A percentile compares a stretch with the other conserved stretches of the same genome.
These are phyloP conservation scores for Xylariales sp. DNA, from an alignment of 2,329 filamentous ascomycete species.

Conservation along the genomic window DNA sequence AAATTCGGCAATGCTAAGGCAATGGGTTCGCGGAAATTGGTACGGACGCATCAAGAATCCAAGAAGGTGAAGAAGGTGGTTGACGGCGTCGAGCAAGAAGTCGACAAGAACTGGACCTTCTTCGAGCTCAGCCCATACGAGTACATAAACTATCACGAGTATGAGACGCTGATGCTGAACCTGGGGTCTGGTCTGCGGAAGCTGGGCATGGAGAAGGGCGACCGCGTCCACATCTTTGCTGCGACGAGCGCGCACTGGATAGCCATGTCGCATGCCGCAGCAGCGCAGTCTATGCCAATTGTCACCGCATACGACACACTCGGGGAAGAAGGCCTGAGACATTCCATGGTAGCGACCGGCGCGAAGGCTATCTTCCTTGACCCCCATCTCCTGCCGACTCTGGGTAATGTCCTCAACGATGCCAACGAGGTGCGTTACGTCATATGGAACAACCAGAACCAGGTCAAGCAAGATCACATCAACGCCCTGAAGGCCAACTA, in stretches of 20 bases:
- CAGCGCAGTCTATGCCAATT: constrained; percentile 74
- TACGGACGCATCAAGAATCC: constrained; percentile 74
- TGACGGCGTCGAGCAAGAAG: constrained; percentile 71
- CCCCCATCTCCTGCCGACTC: constrained; percentile 60
- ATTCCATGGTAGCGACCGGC: constrained; percentile 66
- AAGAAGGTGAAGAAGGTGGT: constrained; percentile 89
- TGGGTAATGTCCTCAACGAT: constrained; percentile 48
- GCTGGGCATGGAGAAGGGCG: constrained; percentile 63
- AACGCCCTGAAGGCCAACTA: constrained; percentile 46
- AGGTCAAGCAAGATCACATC: constrained; percentile 45
- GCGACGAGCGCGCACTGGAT: constrained; percentile 60
- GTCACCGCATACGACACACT: constrained; percentile 76
- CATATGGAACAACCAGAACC: constrained; percentile 51
- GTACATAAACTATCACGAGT: constrained; percentile 74
- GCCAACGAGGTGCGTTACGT: constrained; percentile 46
- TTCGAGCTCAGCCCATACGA: constrained; percentile 78
- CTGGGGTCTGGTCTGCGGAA: constrained; percentile 68
- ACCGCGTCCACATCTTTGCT: constrained; percentile 75
- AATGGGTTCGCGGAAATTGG: constrained; percentile 65
- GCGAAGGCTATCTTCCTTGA: constrained; percentile 72
- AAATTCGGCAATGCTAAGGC: constrained; percentile 62
- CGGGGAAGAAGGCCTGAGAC: constrained; percentile 65
- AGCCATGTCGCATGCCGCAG: constrained; percentile 44
- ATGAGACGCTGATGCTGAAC: constrained; percentile 64
- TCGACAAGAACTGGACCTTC: constrained; percentile 86